Evolutionary conservation across 768 basidiomycete species (phyloP), one percentile per base, ranked within the genome.

Genomic region (Amanita rimosa): DNA sequence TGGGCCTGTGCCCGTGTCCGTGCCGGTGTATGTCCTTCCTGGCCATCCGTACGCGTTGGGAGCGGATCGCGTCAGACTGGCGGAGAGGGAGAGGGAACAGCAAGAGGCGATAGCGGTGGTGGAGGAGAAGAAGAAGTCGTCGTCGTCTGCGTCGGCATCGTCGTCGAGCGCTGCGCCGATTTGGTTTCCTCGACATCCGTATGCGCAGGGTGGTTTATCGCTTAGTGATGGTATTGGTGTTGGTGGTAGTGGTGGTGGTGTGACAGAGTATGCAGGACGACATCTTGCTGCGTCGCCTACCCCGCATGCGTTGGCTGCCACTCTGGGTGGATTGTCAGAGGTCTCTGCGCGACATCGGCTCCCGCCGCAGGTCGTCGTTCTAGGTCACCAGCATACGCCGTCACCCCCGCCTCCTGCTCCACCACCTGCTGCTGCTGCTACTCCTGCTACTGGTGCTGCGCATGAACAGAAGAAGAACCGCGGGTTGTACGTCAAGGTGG

Each of bases 171-270:
- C n/a, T n/a, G n/a, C 62, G 64, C 38, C 54, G 55, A 24, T 66
- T 54, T 60, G n/a, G 58, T 68, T 50, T 58, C 66, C 64, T 10
- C 58, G 65, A 16, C 76, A 78, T 57, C 76, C 76, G 9, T 78
- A 78, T 55, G 76, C 74, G 11, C 68, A 69, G 47, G 68, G 64
- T 11, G 71, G 70, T 1, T 40, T 67, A 53, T 66, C 58, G 52
- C 8, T 19, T 7, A 41, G 27, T 29, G 58, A 49, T 39, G 59
- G 29, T 29, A 10, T 27, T 33, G 58, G 50, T 39, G 59, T 52
- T 50, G 47, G n/a, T n/a, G n/a, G 50, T 39, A 58, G 29, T 29
- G 29, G 31, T 33, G 58, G 50, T 39, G 59, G 52, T 50, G 47
- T 56, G 21, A 53, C 56, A 7, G 67, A 67, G 16, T 65, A 66